These are phyloP conservation scores for Periconia sp. DNA, from an alignment of 2,329 filamentous ascomycete genomes.

Conservation along the genomic window DNA sequence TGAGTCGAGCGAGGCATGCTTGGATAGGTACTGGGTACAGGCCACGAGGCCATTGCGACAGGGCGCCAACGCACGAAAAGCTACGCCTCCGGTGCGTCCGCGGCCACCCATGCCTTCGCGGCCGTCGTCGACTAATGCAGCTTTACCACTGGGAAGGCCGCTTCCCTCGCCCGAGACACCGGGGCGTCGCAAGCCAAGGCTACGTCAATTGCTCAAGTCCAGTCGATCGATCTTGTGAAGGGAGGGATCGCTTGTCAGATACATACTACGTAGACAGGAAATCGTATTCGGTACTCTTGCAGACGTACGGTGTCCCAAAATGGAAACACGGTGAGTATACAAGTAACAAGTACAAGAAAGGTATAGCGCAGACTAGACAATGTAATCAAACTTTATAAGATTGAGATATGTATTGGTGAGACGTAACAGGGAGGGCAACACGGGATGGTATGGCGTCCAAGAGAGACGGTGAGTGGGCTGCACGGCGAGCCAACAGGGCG, in stretches of 20 bases:
- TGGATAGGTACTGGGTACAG: constrained; percentile 42
- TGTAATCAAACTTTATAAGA: not conserved
- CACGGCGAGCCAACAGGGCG: constrained; percentile 9
- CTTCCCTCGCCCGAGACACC: constrained; percentile 6
- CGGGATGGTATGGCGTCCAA: not conserved
- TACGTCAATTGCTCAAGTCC: constrained; percentile 12
- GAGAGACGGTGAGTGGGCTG: not conserved
- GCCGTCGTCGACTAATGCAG: not conserved
- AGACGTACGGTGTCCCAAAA: not conserved
- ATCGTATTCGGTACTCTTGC: not conserved
- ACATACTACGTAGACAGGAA: not conserved
- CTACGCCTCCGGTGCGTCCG: constrained; percentile 16
- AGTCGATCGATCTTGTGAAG: constrained; percentile 8
- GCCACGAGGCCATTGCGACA: constrained; percentile 3
- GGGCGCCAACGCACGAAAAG: constrained; percentile 1
- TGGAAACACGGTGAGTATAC: too few relatives aligned
- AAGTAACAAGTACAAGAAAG: too few relatives aligned
- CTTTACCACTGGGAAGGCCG: constrained; percentile 3
- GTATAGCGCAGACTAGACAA: too few relatives aligned
- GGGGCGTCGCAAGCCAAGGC: constrained; percentile 5
- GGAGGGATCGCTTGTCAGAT: not conserved
- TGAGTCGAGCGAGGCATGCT: constrained; percentile 28
- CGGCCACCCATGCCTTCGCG: constrained; percentile 11
- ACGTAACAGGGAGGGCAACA: not conserved
- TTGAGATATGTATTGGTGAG: not conserved